Percentiles rank a stretch among this genome's conserved stretches.
phyloP scores from a whole-genome alignment of 176 grass and related monocot species.

The Guadua angustifolia region DNA sequence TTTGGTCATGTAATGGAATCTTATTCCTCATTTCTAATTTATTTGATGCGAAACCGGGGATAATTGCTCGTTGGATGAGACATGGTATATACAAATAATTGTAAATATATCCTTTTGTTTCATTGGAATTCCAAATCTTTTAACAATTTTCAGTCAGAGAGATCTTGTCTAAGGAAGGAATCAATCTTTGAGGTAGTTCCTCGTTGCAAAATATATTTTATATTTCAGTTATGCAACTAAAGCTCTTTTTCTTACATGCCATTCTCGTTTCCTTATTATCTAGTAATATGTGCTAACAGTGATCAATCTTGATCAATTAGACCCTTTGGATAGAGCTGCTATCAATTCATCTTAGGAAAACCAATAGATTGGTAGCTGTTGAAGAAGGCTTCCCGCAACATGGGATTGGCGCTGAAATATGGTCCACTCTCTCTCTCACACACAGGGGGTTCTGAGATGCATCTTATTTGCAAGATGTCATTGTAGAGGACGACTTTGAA shows the following conservation, averaged over 20 bases:
- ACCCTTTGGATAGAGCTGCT: conserved; percentile 82
- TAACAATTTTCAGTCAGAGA: conserved; percentile 73
- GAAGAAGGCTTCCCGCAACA: conserved; percentile 99
- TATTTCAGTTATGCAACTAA: neutral
- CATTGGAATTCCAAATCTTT: neutral
- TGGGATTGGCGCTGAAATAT: conserved; percentile 93
- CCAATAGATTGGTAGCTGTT: conserved; percentile 80
- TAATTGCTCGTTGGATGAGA: conserved; percentile 95
- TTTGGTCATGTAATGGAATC: conserved; percentile 25
- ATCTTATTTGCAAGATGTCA: conserved; percentile 72
- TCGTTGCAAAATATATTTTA: conserved; percentile 15
- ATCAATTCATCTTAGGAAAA: conserved; percentile 97
- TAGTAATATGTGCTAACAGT: conserved; percentile 55
- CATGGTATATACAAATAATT: conserved; percentile 64
- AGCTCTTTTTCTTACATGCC: neutral
- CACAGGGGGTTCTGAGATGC: conserved; percentile 7
- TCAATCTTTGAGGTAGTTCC: conserved; percentile 85
- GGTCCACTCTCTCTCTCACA: conserved; percentile 40
- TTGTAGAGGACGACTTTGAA: conserved; percentile 90
- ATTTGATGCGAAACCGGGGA: conserved; percentile 86
- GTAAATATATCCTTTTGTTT: conserved; percentile 15
- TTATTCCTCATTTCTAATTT: conserved; percentile 49
- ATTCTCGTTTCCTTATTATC: conserved; percentile 16
- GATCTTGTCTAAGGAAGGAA: conserved; percentile 91
- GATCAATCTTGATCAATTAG: conserved; percentile 95